phyloP scores from a whole-genome alignment of 805 yeast species.

The Huiozyma naganishii region DNA sequence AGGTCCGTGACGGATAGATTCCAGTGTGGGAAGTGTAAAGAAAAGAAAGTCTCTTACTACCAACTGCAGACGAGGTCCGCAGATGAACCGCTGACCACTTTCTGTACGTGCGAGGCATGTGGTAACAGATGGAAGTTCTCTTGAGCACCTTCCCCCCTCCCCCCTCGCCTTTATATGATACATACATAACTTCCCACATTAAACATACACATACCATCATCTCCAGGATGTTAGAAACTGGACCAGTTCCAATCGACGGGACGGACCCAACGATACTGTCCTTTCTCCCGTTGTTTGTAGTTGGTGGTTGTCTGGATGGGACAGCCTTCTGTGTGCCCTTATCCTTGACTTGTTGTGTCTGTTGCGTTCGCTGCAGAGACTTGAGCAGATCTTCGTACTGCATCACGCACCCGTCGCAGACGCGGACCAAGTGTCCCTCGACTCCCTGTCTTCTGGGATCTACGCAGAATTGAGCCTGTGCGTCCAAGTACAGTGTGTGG shows the following conservation, averaged over 20 bases:
- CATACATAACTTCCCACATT: neutral
- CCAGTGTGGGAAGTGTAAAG: slow-evolving; percentile 96
- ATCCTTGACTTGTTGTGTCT: neutral
- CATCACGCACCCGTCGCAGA: slow-evolving; percentile 55
- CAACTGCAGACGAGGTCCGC: slow-evolving; percentile 98
- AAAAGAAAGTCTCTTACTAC: slow-evolving; percentile 91
- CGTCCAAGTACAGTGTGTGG: slow-evolving; percentile 44
- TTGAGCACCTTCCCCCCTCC: slow-evolving; percentile 23
- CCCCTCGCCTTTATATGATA: neutral
- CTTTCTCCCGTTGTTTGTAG: slow-evolving; percentile 6
- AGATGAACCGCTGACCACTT: slow-evolving; percentile 96
- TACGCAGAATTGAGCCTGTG: slow-evolving; percentile 41
- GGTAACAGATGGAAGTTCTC: slow-evolving; percentile 98
- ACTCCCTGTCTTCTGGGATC: slow-evolving; percentile 27
- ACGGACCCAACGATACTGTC: slow-evolving; percentile 36
- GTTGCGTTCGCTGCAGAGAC: slow-evolving; percentile 2
- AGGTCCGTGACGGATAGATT: slow-evolving; percentile 94
- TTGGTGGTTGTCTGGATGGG: neutral
- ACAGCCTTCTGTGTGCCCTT: neutral
- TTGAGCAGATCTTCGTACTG: slow-evolving; percentile 42
- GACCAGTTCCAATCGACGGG: slow-evolving; percentile 76
- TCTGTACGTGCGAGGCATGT: slow-evolving; percentile 95
- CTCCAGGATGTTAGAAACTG: slow-evolving; percentile 37
- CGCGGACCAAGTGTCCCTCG: slow-evolving; percentile 44
- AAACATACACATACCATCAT: neutral